Base-by-base conservation (phyloP, 495 filamentous ascomycete genomes). In the Daldinia decipiens region DNA sequence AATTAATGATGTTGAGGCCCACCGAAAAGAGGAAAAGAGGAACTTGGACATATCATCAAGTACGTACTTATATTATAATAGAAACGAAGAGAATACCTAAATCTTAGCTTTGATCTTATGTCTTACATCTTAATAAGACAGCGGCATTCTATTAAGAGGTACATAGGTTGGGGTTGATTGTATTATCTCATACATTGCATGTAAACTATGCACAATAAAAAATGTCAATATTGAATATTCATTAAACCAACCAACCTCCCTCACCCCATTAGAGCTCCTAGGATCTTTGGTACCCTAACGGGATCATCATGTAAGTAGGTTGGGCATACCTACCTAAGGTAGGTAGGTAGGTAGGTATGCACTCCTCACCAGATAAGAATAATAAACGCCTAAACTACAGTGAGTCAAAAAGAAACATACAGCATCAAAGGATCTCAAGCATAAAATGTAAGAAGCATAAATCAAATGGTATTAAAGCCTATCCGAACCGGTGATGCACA, bases 391-490 rank as follows among this genome's bases (percentile, higher is more conserved):
- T 17, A 40, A 40, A 24, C 43, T 47, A 19, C 6, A 45, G n/a
- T 9, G 9, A 36, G 34, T 47, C 7, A 21, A 47, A 47, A 47
- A 24, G 19, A 7, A 8, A 47, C 8, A 21, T 47, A 24, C 6
- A 17, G 39, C 6, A 40, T 40, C 39, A 40, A 47, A 47, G 43
- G 2, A 9, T 9, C 7, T 47, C 11, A 29, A 15, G 11, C 4
- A 52, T n/a, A 31, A 29, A 9, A 12, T 15, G 26, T 27, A 53
- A 53, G 27, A 29, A 29, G 27, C 50, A n/a, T 15, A 27, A 53
- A 53, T 27, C 50, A 53, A 53, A 53, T 53, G 50, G 50, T 53
- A 53, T 53, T 53, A 53, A 27, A n/a, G 50, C 50, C 50, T 31
- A 29, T 53, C 27, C 50, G 27, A 53, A 13, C 50, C 27, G 24